Conservation (phyloP, 108 stramenopile genomes). For the Epithemia pelagica region DNA sequence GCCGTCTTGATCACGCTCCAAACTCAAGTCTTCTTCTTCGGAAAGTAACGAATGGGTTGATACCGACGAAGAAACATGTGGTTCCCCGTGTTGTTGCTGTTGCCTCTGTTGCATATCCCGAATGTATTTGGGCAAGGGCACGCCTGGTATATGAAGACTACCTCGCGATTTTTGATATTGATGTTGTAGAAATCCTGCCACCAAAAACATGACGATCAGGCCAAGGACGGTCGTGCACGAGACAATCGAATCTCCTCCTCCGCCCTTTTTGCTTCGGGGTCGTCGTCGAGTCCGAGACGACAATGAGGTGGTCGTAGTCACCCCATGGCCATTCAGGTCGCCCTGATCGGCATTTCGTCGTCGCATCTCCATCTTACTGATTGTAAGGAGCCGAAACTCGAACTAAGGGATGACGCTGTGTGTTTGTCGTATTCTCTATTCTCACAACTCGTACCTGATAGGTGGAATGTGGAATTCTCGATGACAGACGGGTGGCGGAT, state of each 20-base stretch:
- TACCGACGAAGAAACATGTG: not conserved
- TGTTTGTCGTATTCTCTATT: too few species aligned
- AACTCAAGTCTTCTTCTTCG: constrained; percentile 9
- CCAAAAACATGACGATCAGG: not conserved
- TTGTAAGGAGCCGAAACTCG: too few species aligned
- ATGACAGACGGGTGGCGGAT: too few species aligned
- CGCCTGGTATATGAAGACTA: not conserved
- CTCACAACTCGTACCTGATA: too few species aligned
- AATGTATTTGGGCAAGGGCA: not conserved
- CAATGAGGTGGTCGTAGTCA: too few species aligned
- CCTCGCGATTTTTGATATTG: not conserved
- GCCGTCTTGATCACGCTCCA: constrained; percentile 7
- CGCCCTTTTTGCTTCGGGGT: not conserved
- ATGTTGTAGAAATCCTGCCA: constrained; percentile 1
- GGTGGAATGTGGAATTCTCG: too few species aligned
- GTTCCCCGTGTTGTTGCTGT: not conserved
- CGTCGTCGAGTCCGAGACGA: too few species aligned
- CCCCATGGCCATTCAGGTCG: not conserved
- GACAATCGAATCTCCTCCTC: not conserved
- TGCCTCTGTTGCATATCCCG: not conserved
- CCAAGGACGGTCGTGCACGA: not conserved
- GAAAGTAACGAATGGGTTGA: constrained; percentile 1
- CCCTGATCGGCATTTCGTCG: not conserved
- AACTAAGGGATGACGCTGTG: too few species aligned
- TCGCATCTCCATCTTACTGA: not conserved